Evolutionary conservation across 2,329 filamentous ascomycete species (phyloP), one percentile per base, ranked within the genome.

Genomic region (Aotearoamyces nothofagi): DNA sequence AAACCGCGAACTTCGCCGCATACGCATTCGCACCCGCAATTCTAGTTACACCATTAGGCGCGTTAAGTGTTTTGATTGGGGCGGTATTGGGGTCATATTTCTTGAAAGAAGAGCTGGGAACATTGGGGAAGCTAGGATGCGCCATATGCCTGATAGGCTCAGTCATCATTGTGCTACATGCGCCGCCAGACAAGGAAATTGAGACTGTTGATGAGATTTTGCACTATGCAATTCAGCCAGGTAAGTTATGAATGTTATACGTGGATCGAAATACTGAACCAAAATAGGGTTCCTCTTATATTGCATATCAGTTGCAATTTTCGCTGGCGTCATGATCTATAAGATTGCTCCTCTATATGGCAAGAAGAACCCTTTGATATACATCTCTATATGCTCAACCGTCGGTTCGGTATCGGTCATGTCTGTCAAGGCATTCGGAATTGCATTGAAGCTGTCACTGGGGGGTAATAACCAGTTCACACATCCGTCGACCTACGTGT

Each of bases 11-110:
- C 56, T 98, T 98, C 52, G 86, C 86, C 28, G 90, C 90, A 37
- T 98, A 98, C 52, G 90, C 90, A 5, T 98, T 96, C 56, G 90
- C 90, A 40, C 90, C 90, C 22, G 92, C 90, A n/a, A 98, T 98
- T 55, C 67, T 98, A 30, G 90, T 98, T 22, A 98, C 90, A 4
- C 90, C 90, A 15, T 63, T 98, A 14, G 90, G 90, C 36, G 90
- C 90, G 32, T 66, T 98, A 37, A 90, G 82, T 49, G 92, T 98
- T 33, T 63, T 98, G 40, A 94, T 98, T 47, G 90, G 84, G 39
- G 86, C 90, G 12, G 84, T 98, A 16, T 58, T 98, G 33, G 87
- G 90, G 28, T 86, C 90, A 38, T 96, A 98, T 54, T 92, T 96
- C 51, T 61, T 98, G 37, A 69, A 83, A 31, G 90, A 98, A 55